Conservation (phyloP, 768 basidiomycete species). For the Paxillus ammoniavirescens region DNA sequence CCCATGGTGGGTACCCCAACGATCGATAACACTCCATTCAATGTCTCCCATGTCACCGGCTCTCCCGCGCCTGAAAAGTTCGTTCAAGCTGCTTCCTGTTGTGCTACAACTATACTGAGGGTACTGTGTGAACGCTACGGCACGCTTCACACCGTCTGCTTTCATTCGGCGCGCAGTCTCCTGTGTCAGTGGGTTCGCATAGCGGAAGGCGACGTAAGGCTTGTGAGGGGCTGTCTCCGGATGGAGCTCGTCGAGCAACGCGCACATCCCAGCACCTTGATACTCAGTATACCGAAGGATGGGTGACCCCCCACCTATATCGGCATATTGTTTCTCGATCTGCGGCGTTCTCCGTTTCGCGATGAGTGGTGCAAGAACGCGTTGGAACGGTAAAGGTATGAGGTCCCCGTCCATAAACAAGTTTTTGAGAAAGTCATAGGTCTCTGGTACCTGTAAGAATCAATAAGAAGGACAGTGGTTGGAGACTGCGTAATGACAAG, state of each 20-base stretch:
- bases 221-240: slow-evolving; percentile 95
- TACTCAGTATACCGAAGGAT: slow-evolving; percentile 86
- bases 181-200: slow-evolving; percentile 86
- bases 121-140: slow-evolving; percentile 96
- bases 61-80: slow-evolving; percentile 70
- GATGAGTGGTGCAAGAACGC: slow-evolving; percentile 81
- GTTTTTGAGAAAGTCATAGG: slow-evolving; percentile 87
- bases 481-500: neutral
- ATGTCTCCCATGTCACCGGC: slow-evolving; percentile 64
- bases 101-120: slow-evolving; percentile 99
- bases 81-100: slow-evolving; percentile 95
- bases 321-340: slow-evolving; percentile 92
- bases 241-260: slow-evolving; percentile 90
- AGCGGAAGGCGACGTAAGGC: slow-evolving; percentile 93
- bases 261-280: slow-evolving; percentile 89
- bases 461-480: slow-evolving; percentile 2
- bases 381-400: slow-evolving; percentile 93
- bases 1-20: slow-evolving; percentile 95
- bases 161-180: slow-evolving; percentile 81
- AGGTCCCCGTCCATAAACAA: slow-evolving; percentile 92
- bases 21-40: slow-evolving; percentile 96
- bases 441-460: slow-evolving; percentile 74
- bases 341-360: slow-evolving; percentile 86
- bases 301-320: slow-evolving; percentile 95
- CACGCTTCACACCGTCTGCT: slow-evolving; percentile 86